These are phyloP conservation scores for Diplodia mutila DNA, from an alignment of 2,329 filamentous ascomycete genomes.

Conservation along the genomic window DNA sequence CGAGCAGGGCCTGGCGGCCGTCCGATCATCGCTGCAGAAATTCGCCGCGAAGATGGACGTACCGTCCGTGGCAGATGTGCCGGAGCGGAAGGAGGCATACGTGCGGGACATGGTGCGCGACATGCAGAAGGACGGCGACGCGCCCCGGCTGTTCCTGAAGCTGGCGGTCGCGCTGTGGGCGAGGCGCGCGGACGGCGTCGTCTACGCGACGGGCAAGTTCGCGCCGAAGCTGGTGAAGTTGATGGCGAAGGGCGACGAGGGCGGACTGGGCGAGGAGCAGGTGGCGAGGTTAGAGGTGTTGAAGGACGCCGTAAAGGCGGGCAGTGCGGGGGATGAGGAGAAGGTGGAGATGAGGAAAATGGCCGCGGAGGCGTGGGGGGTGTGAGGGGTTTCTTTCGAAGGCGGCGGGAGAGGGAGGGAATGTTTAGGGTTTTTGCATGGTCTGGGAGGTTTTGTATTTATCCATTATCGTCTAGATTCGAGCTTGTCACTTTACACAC, in stretches of 20 bases:
- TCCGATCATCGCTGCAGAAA: conserved; percentile 34
- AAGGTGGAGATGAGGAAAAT: conserved; percentile 40
- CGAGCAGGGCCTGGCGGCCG: conserved; percentile 12
- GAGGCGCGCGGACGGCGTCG: conserved; percentile 36
- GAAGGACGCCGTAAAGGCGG: conserved; percentile 44
- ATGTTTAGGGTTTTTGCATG: background rate
- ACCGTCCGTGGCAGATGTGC: conserved; percentile 26
- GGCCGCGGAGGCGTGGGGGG: conserved; percentile 29
- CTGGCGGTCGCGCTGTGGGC: conserved; percentile 41
- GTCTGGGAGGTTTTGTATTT: background rate
- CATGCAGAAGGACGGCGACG: conserved; percentile 42
- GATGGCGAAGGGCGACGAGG: conserved; percentile 32
- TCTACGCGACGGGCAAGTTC: conserved; percentile 48
- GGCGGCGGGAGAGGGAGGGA: background rate
- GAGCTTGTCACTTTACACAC: background rate
- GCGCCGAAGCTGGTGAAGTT: conserved; percentile 45
- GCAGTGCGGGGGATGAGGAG: conserved; percentile 37
- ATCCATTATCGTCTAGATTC: background rate
- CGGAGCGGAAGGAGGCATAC: conserved; percentile 34
- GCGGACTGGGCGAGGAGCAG: conserved; percentile 30
- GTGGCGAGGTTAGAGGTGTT: conserved; percentile 40
- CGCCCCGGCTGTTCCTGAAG: conserved; percentile 43
- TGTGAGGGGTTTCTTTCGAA: background rate
- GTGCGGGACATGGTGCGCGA: conserved; percentile 39
- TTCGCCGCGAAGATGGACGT: conserved; percentile 42